These are phyloP conservation scores for Oryza officinalis DNA, from an alignment of 176 grass and related monocot species.

Conservation along the genomic window DNA sequence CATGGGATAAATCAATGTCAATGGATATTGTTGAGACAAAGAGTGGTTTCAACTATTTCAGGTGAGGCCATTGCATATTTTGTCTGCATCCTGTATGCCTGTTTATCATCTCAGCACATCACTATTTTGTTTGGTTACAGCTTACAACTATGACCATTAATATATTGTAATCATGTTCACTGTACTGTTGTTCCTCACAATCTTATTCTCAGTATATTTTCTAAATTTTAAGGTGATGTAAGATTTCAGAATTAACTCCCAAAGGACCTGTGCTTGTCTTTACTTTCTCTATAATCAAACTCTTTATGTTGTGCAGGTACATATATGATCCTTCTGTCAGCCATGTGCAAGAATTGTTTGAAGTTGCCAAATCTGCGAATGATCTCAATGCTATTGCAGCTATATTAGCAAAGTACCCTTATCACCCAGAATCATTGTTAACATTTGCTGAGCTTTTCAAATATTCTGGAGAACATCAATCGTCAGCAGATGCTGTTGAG, in stretches of 20 bases:
- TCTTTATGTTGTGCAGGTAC: slow-evolving; percentile 56
- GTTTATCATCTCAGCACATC: slow-evolving; percentile 2
- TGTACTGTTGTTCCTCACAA: neutral
- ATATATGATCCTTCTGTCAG: slow-evolving; percentile 58
- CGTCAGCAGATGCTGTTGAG: slow-evolving; percentile 72
- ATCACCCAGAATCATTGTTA: slow-evolving; percentile 85
- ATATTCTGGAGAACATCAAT: slow-evolving; percentile 97
- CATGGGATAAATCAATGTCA: slow-evolving; percentile 83
- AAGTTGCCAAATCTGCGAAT: slow-evolving; percentile 85
- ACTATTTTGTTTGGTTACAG: neutral
- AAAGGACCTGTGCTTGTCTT: neutral
- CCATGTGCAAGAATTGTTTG: slow-evolving; percentile 85
- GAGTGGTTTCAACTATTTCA: slow-evolving; percentile 82
- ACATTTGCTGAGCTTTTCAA: slow-evolving; percentile 96
- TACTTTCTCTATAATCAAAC: slow-evolving; percentile 16
- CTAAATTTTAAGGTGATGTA: slow-evolving; percentile 7
- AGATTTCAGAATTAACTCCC: slow-evolving; percentile 13
- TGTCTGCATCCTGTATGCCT: neutral
- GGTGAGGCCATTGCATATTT: slow-evolving; percentile 44
- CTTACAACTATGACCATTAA: neutral
- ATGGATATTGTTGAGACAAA: slow-evolving; percentile 90
- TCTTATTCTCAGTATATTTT: neutral
- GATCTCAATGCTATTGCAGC: slow-evolving; percentile 86
- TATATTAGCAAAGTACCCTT: slow-evolving; percentile 71
- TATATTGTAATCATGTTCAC: slow-evolving; percentile 2